Conservation (phyloP, 805 yeast genomes). For the Candida golubevii region DNA sequence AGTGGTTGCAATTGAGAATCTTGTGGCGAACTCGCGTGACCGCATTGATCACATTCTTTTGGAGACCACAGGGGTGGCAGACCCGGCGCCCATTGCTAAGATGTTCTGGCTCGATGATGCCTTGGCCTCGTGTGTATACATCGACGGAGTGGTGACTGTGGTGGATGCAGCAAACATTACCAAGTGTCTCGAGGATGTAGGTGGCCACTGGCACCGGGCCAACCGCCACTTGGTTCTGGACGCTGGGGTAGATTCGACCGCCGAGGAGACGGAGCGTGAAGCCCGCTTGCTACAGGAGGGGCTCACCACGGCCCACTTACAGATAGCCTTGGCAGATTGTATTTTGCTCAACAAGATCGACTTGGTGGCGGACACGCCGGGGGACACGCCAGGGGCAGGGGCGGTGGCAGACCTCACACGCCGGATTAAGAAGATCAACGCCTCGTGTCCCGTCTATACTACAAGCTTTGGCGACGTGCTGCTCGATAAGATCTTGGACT, state of each 20-base stretch:
- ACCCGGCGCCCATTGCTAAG: conserved; percentile 93
- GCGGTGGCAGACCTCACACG: conserved; percentile 30
- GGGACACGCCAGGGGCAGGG: too few species aligned
- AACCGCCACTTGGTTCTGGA: conserved; percentile 25
- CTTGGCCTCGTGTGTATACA: conserved; percentile 72
- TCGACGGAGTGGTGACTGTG: conserved; percentile 90
- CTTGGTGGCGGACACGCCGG: conserved; percentile 19
- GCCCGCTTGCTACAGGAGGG: conserved; percentile 38
- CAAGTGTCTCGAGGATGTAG: conserved; percentile 63
- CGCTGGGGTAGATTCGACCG: conserved; percentile 13
- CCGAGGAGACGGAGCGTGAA: conserved; percentile 27
- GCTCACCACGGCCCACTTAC: conserved; percentile 80
- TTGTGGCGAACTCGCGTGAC: conserved; percentile 66
- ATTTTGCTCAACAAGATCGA: conserved; percentile 80
- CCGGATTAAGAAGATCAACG: conserved; percentile 55
- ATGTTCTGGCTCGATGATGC: conserved; percentile 99
- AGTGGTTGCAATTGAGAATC: conserved; percentile 86
- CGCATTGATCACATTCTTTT: conserved; percentile 84
- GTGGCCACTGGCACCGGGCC: conserved; percentile 63
- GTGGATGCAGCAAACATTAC: conserved; percentile 69
- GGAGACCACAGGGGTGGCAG: conserved; percentile 96
- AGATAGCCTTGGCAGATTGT: conserved; percentile 85
- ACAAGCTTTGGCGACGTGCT: conserved; percentile 74
- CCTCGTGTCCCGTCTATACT: conserved; percentile 59
- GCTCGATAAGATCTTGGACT: conserved; percentile 62